These are phyloP conservation scores for Daldinia caldariorum DNA, from an alignment of 495 filamentous ascomycete genomes.

Conservation along the genomic window DNA sequence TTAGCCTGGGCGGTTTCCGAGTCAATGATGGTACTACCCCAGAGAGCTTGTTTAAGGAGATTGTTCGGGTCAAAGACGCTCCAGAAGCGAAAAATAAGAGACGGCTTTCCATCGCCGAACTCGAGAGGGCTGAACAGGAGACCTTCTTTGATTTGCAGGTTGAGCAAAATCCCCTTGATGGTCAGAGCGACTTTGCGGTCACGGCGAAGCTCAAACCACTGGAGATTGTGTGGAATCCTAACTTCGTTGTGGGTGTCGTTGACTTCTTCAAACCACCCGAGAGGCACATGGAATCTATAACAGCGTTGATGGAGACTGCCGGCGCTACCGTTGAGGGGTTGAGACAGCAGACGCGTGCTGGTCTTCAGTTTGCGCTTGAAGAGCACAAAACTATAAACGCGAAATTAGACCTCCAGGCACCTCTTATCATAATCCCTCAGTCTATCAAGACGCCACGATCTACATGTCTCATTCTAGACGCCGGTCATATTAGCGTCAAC, in stretches of 20 bases:
- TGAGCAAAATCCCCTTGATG: conserved; percentile 94
- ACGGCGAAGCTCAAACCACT: conserved; percentile 93
- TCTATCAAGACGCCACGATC: conserved; percentile 82
- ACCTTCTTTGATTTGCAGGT: conserved; percentile 92
- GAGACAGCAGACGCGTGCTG: conserved; percentile 92
- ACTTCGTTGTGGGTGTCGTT: conserved; percentile 85
- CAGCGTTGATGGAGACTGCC: conserved; percentile 90
- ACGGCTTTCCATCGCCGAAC: conserved; percentile 68
- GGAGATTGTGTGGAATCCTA: conserved; percentile 96
- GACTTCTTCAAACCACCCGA: conserved; percentile 97
- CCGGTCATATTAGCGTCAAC: conserved; percentile 91
- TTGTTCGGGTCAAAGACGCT: conserved; percentile 92
- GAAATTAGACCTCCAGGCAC: conserved; percentile 93
- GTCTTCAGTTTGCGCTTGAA: conserved; percentile 92
- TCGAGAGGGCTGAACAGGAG: conserved; percentile 67
- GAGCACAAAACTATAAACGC: conserved; percentile 98
- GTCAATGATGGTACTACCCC: conserved; percentile 96
- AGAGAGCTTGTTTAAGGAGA: conserved; percentile 88
- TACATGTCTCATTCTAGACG: conserved; percentile 92
- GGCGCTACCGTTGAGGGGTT: conserved; percentile 94
- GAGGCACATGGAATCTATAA: conserved; percentile 97
- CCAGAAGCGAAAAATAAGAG: conserved; percentile 61
- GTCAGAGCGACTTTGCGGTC: conserved; percentile 86
- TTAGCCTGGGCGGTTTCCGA: conserved; percentile 90
- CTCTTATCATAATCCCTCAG: conserved; percentile 94